Base-by-base conservation (phyloP, 768 basidiomycete genomes). In the Lepiota subincarnata region DNA sequence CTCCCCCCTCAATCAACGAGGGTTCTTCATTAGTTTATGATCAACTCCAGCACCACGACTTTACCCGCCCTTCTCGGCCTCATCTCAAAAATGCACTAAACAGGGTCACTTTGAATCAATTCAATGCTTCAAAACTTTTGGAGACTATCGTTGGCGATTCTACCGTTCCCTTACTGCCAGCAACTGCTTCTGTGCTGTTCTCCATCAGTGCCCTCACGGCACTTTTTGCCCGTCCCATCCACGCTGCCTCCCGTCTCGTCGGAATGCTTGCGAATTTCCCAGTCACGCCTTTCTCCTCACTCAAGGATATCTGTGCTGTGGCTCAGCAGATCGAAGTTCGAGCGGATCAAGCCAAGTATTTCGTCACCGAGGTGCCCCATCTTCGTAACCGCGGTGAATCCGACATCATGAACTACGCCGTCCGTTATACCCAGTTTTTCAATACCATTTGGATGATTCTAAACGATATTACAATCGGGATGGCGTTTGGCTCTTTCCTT, bases 401-500 rank as follows among this genome's bases (percentile, higher is more conserved):
- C 14, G 62, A 72, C 14, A 73, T 75, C 1, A 63, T 70, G 12
- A 59, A 68, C 2, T 79, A 74, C 57, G 80, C 84, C 36, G 73
- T 73, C 3, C 73, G 78, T 46, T 92, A 93, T 60, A 89, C 89
- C 54, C 81, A 79, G 87, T 94, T 96, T 66, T 95, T 91, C 73
- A 97, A 95, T 62, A 84, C 81, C 26, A 75, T 96, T 1, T 98
- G 96, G 96, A 73, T 96, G 1, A 79, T 94, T 24, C 65, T 92
- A 60, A 98, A 98, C 67, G 96, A 98, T 63, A 66, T 94, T 22
- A 92, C 92, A 22, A 75, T 97, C 24, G 96, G 96, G 0, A 68
- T 81, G 38, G 86, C 87, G 0, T 71, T 89, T 26, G 84, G 88
- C 1, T 68, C 82, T 0, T 83, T 93, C 62, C 62, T 97, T 1